Base-by-base conservation (phyloP, 2,329 filamentous ascomycete species). In the Curvularia sp. region DNA sequence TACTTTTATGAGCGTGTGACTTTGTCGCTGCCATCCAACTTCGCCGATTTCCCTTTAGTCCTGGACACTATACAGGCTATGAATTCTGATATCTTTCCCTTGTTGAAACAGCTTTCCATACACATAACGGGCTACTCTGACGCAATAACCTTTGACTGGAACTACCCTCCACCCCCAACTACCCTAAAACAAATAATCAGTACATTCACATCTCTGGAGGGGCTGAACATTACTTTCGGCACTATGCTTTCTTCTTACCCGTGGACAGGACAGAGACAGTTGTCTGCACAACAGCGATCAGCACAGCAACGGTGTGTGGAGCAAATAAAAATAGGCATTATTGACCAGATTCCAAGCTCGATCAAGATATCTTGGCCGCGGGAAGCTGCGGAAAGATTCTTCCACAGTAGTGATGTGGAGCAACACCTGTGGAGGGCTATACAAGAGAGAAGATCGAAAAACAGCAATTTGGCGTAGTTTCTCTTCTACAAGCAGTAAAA, bases 1-100 rank as follows among this genome's bases (percentile, higher is more conserved):
- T 62, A 65, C 30, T 60, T 66, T 24, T 70, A 65, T 49, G 53
- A 55, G 12, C 58, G 55, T 4, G 51, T 60, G 6, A 62, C 52
- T 8, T 47, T 72, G 6, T 63, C 56, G n/a, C 56, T 69, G 24
- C 43, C 58, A 15, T 55, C 53, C 50, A 31, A 7, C 39, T 53
- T 46, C 12, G 2, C 38, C 24, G 35, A 20, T 7, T 55, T n/a
- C 18, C 47, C 33, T 26, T 48, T n/a, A 42, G 28, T 20, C 49
- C 51, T 57, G 52, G 53, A 59, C 26, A 62, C 39, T n/a, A 30
- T 58, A 4, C 58, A 42, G 24, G 24, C 12, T 15, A 66, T 68
- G 52, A 50, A 43, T 9, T 3, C 50, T 7, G 26, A 49, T 3
- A 58, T 58, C 3, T 64, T 60, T 4, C 31, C 30, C 4, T 58